Base-by-base conservation (phyloP, 2,329 filamentous ascomycete species). In the Ophiosphaerella narmari region DNA sequence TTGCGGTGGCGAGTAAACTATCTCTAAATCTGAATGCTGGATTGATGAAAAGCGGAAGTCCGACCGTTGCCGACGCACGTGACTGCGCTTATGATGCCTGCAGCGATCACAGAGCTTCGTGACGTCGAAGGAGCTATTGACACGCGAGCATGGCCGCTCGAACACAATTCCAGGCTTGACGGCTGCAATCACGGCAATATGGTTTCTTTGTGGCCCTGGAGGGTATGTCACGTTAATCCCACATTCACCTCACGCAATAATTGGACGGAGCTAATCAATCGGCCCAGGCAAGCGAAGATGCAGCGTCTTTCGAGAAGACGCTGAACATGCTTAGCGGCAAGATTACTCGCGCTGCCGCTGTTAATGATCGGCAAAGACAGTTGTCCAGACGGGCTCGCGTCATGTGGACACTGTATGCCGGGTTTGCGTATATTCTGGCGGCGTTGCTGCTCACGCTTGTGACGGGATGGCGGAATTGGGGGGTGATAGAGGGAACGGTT, bases 271-370 rank as follows among this genome's bases (percentile, higher is more conserved):
- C 56, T 66, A 35, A 62, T 60, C 38, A 43, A 62, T 60, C 38
- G 43, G 39, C 12, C 48, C 43, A 96, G 91, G 84, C 85, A 75
- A 83, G 90, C 67, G 83, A 88, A 71, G 96, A 92, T 59, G 88
- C 94, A 23, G 92, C 91, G 43, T 90, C 88, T 4, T 99, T 97
- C 70, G 94, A 99, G 77, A 97, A 92, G 79, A 86, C 88, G 2
- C 86, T 99, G 26, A 90, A 91, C 8, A 81, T 85, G 21, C 84
- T 99, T 39, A 89, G 92, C 9, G 79, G 80, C 44, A 96, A 94
- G 76, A 97, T 99, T 72, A 81, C 87, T 35, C 82, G 85, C 56
- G 85, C 87, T 2, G 88, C 88, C 63, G 78, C 86, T 36, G 84
- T 82, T 43, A 86, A 97, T 59, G 91, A 96, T 66, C 80, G 79